These are phyloP conservation scores for Aspergillus pseudonomiae DNA, from an alignment of 2,329 filamentous ascomycete genomes.

Conservation along the genomic window DNA sequence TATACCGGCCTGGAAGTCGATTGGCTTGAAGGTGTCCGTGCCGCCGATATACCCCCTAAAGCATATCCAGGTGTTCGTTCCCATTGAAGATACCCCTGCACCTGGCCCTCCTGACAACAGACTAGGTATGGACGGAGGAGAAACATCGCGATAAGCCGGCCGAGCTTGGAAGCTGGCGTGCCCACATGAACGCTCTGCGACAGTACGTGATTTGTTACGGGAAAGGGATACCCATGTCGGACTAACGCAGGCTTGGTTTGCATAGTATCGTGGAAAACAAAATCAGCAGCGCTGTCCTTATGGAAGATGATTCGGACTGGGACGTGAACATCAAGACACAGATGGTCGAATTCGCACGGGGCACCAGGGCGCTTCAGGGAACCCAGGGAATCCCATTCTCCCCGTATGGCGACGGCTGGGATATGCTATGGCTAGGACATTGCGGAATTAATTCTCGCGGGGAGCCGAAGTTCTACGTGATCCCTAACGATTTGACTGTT, in stretches of 20 bases:
- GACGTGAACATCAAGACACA: slow-evolving; percentile 4
- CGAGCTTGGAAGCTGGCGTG: slow-evolving; percentile 4
- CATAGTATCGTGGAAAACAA: background rate
- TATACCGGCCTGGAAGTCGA: background rate
- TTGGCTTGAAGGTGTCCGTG: background rate
- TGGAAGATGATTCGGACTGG: slow-evolving; percentile 9
- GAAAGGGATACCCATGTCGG: no score
- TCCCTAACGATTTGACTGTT: slow-evolving; percentile 1
- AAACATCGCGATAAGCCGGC: background rate
- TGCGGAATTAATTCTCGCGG: slow-evolving; percentile 3
- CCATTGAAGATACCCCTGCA: no score
- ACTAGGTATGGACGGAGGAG: background rate
- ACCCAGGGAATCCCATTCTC: background rate
- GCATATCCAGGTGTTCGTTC: background rate
- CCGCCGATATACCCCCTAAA: background rate
- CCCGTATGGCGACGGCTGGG: slow-evolving; percentile 6
- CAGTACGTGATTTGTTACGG: no score
- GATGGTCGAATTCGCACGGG: slow-evolving; percentile 7
- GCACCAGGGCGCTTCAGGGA: background rate
- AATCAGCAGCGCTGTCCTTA: slow-evolving; percentile 1
- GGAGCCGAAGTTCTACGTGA: background rate
- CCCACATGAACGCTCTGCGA: slow-evolving; percentile 4
- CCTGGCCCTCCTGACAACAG: no score
- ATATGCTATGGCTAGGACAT: slow-evolving; percentile 5
- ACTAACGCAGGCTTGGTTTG: background rate